A percentile compares a stretch with the other conserved stretches of the same genome.
Conservation (phyloP, 2,329 filamentous ascomycete genomes). For the Fusarium graminum region DNA sequence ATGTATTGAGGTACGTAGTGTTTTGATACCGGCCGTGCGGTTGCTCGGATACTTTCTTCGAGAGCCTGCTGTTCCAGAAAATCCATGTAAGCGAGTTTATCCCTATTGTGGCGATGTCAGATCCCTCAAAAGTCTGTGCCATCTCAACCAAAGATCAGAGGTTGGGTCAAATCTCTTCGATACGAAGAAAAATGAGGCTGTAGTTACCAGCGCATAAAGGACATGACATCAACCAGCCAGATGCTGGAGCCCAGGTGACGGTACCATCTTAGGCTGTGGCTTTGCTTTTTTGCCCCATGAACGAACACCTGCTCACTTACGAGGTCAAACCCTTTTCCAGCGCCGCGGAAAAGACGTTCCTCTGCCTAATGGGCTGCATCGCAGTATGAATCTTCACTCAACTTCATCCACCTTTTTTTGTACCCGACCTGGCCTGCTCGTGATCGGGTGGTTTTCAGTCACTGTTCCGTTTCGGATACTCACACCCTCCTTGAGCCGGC, state of each 20-base stretch:
- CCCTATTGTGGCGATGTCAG: slow-evolving; percentile 10
- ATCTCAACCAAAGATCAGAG: slow-evolving; percentile 2
- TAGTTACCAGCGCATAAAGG: neutral
- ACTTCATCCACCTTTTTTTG: neutral
- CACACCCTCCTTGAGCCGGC: too few species aligned
- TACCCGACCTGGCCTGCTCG: neutral
- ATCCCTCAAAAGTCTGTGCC: slow-evolving; percentile 1
- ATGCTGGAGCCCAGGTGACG: neutral
- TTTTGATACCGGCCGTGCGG: neutral
- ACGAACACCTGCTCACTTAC: neutral
- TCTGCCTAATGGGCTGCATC: neutral
- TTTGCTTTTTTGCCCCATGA: neutral
- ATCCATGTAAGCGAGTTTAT: neutral
- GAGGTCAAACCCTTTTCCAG: neutral
- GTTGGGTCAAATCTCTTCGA: neutral
- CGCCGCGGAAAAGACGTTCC: neutral
- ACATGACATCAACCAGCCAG: neutral
- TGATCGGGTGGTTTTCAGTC: neutral
- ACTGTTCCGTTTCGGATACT: too few species aligned
- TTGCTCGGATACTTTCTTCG: neutral
- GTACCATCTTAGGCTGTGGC: neutral
- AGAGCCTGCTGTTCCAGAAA: neutral
- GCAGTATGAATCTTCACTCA: neutral
- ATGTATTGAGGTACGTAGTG: too few species aligned
- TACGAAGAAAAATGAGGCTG: slow-evolving; percentile 11